These are phyloP conservation scores for Pneumocystis wakefieldiae DNA, from an alignment of 1,139 yeast genomes.

Conservation along the genomic window DNA sequence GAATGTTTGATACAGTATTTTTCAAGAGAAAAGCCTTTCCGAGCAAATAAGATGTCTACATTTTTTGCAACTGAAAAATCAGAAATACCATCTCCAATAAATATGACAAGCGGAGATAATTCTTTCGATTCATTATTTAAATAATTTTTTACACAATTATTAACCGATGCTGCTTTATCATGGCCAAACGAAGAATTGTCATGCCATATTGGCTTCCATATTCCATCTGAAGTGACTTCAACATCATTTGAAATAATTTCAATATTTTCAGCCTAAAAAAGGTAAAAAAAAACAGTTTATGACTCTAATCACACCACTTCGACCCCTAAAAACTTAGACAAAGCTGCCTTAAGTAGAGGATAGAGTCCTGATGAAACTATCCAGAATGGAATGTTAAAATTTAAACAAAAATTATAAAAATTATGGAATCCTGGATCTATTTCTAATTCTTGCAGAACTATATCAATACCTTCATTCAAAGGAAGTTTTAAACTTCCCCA, in stretches of 20 bases:
- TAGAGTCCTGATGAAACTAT: slow-evolving; percentile 55
- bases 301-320: slow-evolving; percentile 7
- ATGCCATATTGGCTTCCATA: slow-evolving; percentile 46
- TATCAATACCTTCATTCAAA: slow-evolving; percentile 40
- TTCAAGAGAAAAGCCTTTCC: slow-evolving; percentile 30
- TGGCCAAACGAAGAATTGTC: slow-evolving; percentile 53
- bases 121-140: slow-evolving; percentile 6
- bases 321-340: slow-evolving; percentile 43
- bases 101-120: slow-evolving; percentile 25
- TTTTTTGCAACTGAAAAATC: slow-evolving; percentile 33
- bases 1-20: slow-evolving; percentile 28
- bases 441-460: slow-evolving; percentile 36
- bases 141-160: slow-evolving; percentile 27
- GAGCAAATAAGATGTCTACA: slow-evolving; percentile 32
- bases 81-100: slow-evolving; percentile 34
- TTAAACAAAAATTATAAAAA: slow-evolving; percentile 40
- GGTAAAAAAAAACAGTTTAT: too few relatives aligned
- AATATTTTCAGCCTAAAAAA: slow-evolving; percentile 25
- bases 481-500: slow-evolving; percentile 32
- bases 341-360: slow-evolving; percentile 46
- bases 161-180: slow-evolving; percentile 47
- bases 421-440: slow-evolving; percentile 47
- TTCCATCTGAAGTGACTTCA: slow-evolving; percentile 28
- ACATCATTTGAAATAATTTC: slow-evolving; percentile 50
- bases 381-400: slow-evolving; percentile 40